These are phyloP conservation scores for Hypomontagnella submonticulosa DNA, from an alignment of 495 filamentous ascomycete species.

Conservation along the genomic window DNA sequence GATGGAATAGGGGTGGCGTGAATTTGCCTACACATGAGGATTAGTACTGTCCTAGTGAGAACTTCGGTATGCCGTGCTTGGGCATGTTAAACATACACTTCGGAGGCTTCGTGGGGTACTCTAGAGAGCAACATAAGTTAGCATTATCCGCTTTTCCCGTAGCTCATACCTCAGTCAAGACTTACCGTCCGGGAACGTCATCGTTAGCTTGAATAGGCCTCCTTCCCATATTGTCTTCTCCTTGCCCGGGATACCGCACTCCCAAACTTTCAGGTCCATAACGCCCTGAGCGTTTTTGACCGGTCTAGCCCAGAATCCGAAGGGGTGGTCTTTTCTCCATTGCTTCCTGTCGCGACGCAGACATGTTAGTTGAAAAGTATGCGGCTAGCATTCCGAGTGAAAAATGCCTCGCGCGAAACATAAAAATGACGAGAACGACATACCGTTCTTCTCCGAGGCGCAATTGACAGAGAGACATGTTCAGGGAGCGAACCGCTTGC, in stretches of 20 bases:
- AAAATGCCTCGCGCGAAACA: conserved; percentile 1
- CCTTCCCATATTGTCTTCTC: conserved; percentile 97
- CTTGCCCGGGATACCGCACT: conserved; percentile 95
- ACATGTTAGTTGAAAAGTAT: conserved; percentile 21
- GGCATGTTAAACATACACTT: conserved; percentile 77
- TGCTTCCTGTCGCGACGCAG: conserved; percentile 74
- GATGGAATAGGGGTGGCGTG: conserved; percentile 93
- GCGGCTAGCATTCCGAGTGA: conserved; percentile 7
- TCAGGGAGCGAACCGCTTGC: conserved; percentile 1
- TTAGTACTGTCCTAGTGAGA: conserved; percentile 42
- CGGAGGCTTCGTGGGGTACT: conserved; percentile 98
- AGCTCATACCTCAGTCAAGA: conserved; percentile 25
- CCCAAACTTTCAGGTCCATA: conserved; percentile 94
- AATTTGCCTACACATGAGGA: conserved; percentile 82
- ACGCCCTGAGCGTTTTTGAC: conserved; percentile 80
- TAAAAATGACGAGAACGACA: conserved; percentile 24
- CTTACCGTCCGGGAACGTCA: conserved; percentile 95
- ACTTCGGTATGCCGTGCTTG: conserved; percentile 4
- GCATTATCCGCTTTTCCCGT: conserved; percentile 29
- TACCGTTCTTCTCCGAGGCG: conserved; percentile 93
- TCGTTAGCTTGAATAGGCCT: conserved; percentile 90
- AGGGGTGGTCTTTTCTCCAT: conserved; percentile 96
- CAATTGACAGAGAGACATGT: conserved; percentile 89
- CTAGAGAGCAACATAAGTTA: conserved; percentile 59
- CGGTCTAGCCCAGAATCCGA: conserved; percentile 95